A percentile compares a stretch with the other conserved stretches of the same genome.
phyloP scores from a whole-genome alignment of 805 yeast species.

The Candida ulmi region DNA sequence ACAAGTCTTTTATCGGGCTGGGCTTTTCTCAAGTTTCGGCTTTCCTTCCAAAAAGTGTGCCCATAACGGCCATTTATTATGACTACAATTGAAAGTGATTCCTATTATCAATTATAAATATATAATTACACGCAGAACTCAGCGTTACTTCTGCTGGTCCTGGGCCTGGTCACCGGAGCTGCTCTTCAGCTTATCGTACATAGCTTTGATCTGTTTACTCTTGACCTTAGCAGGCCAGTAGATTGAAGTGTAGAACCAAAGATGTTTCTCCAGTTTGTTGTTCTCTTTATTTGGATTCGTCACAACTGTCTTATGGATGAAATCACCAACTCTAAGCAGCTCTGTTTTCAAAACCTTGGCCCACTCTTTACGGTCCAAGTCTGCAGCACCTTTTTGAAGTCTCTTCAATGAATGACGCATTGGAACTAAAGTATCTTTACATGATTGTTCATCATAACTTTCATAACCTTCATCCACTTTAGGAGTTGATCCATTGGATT shows the following conservation, averaged over 20 bases:
- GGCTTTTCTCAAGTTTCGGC: too few species aligned
- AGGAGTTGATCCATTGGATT: neutral
- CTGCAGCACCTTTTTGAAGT: slow-evolving; percentile 65
- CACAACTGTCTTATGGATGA: slow-evolving; percentile 44
- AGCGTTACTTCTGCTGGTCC: slow-evolving; percentile 1
- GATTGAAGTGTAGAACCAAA: slow-evolving; percentile 79
- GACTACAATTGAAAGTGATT: too few species aligned
- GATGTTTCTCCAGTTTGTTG: slow-evolving; percentile 48
- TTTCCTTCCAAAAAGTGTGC: too few species aligned
- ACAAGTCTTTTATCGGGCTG: too few species aligned
- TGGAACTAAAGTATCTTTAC: slow-evolving; percentile 57
- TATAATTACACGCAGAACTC: neutral
- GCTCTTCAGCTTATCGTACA: slow-evolving; percentile 60
- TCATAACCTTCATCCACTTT: slow-evolving; percentile 50
- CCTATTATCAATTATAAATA: too few species aligned
- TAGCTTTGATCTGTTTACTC: slow-evolving; percentile 62
- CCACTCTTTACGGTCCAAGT: slow-evolving; percentile 73
- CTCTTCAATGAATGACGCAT: slow-evolving; percentile 61
- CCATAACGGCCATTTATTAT: too few species aligned
- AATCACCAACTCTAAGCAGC: slow-evolving; percentile 67
- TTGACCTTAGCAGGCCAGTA: slow-evolving; percentile 90
- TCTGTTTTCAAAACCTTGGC: slow-evolving; percentile 64
- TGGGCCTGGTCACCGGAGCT: slow-evolving; percentile 3
- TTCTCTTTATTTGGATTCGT: slow-evolving; percentile 25
- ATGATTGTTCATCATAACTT: slow-evolving; percentile 70